A percentile compares a stretch with the other conserved stretches of the same genome.
These are phyloP conservation scores for Kuraishia cidri DNA, from an alignment of 805 yeast species.

Conservation along the genomic window DNA sequence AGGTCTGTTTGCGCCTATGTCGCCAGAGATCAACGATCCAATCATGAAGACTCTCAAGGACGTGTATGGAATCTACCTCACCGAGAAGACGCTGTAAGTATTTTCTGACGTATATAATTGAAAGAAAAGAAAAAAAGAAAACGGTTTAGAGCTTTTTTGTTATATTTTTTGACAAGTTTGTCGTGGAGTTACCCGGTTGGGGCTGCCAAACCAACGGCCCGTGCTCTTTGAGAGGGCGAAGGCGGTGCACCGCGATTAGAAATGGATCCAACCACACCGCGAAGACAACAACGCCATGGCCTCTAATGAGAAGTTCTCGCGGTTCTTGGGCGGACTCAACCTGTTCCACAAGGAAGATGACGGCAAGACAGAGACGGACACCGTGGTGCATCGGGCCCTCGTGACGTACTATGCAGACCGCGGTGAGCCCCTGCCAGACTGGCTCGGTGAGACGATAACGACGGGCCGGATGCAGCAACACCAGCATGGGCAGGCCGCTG, in stretches of 20 bases:
- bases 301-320: too few species aligned
- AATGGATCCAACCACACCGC: too few species aligned
- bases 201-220: too few species aligned
- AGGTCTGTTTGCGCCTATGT: slow-evolving; percentile 90
- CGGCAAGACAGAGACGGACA: slow-evolving; percentile 21
- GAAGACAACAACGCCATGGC: too few species aligned
- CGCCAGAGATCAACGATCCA: slow-evolving; percentile 85
- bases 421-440: slow-evolving; percentile 15
- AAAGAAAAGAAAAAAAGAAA: neutral
- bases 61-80: slow-evolving; percentile 77
- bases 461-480: too few species aligned
- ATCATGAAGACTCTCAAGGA: slow-evolving; percentile 88
- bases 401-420: slow-evolving; percentile 14
- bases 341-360: slow-evolving; percentile 21
- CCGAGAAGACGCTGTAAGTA: slow-evolving; percentile 65
- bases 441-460: slow-evolving; percentile 12
- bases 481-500: too few species aligned
- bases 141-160: neutral
- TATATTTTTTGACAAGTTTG: too few species aligned
- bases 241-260: too few species aligned
- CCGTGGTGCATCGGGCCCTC: slow-evolving; percentile 21
- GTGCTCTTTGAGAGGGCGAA: too few species aligned
- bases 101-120: neutral
- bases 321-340: too few species aligned
- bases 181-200: too few species aligned